Evolutionary conservation across 2,329 filamentous ascomycete genomes (phyloP), one percentile per base, ranked within the genome.

Genomic region (Fusarium haematococcum): DNA sequence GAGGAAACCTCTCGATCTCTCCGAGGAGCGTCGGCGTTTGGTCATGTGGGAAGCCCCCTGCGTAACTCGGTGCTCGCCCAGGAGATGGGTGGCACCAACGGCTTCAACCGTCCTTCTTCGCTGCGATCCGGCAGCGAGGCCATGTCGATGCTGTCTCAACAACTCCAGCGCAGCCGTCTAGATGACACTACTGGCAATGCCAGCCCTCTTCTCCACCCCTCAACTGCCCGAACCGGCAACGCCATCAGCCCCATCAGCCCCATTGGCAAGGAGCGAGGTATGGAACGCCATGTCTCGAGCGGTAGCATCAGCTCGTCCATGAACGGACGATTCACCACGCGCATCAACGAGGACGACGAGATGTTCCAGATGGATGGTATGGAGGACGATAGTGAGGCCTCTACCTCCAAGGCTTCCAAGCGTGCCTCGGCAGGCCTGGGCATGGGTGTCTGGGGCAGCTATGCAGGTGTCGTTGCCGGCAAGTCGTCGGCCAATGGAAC

Each of bases 41-140:
- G 91, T 9, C 91, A 92, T 74, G 91, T 92, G 39, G 91, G 91
- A 23, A 92, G 90, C 71, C 91, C 91, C 18, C 83, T 92, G 67
- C 88, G 91, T 20, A 92, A 91, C 79, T 92, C 90, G 10, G 88
- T 88, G 52, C 84, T 92, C 10, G 89, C 89, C 41, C 86, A 88
- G 52, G 88, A 88, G 60, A 86, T 89, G 78, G 83, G 84, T 56
- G 80, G 80, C 35, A 83, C 84, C 41, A 83, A 81, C 66, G 84
- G 83, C 57, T 81, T 84, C 32, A 80, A 83, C 65, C 80, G 85
- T 13, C 82, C 85, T 23, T 84, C 83, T 50, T 76, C 79, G 20
- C 69, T 78, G 30, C 84, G 87, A 64, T 83, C 85, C 8, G 83
- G 82, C 63, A 86, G 84, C 73, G 88, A 90, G 58, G 85, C 88